These are phyloP conservation scores for Bremia lactucae DNA, from an alignment of 352 stramenopile species.

Conservation along the genomic window DNA sequence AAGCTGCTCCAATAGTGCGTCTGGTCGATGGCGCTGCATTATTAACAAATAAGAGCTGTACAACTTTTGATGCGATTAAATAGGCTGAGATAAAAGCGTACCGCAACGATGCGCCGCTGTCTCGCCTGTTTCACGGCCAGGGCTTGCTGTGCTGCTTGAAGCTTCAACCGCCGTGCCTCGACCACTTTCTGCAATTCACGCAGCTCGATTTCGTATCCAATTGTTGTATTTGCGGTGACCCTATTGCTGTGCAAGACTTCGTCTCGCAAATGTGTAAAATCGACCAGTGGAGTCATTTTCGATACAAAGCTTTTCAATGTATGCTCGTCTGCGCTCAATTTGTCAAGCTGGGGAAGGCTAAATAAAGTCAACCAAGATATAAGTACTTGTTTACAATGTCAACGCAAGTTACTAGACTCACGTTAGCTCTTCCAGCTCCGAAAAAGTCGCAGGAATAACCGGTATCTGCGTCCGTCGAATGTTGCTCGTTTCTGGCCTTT, in stretches of 20 bases:
- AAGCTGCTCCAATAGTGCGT: conserved; percentile 64
- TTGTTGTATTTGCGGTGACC: conserved; percentile 55
- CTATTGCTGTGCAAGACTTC: conserved; percentile 76
- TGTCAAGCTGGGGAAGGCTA: conserved; percentile 50
- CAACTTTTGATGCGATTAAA: background rate
- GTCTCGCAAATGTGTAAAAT: conserved; percentile 62
- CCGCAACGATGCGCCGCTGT: conserved; percentile 57
- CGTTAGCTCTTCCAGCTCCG: conserved; percentile 67
- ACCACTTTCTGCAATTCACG: conserved; percentile 42
- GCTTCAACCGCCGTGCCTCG: conserved; percentile 27
- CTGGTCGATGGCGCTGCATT: conserved; percentile 48
- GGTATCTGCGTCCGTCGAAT: conserved; percentile 67
- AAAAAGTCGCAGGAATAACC: conserved; percentile 58
- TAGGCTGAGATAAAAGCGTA: conserved; percentile 15
- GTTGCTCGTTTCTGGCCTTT: conserved; percentile 21
- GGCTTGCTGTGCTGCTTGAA: conserved; percentile 42
- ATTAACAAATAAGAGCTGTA: conserved; percentile 2
- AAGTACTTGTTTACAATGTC: conserved; percentile 1
- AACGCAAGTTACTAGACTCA: conserved; percentile 22
- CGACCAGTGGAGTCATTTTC: conserved; percentile 44
- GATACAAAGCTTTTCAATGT: conserved; percentile 54
- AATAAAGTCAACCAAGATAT: too few relatives aligned
- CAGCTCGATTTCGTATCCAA: conserved; percentile 44
- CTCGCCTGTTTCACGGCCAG: conserved; percentile 58
- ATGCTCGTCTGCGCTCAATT: conserved; percentile 43